A percentile compares a stretch with the other conserved stretches of the same genome.
Evolutionary conservation across 495 filamentous ascomycete species (phyloP).

Genomic region (Podospora didyma): DNA sequence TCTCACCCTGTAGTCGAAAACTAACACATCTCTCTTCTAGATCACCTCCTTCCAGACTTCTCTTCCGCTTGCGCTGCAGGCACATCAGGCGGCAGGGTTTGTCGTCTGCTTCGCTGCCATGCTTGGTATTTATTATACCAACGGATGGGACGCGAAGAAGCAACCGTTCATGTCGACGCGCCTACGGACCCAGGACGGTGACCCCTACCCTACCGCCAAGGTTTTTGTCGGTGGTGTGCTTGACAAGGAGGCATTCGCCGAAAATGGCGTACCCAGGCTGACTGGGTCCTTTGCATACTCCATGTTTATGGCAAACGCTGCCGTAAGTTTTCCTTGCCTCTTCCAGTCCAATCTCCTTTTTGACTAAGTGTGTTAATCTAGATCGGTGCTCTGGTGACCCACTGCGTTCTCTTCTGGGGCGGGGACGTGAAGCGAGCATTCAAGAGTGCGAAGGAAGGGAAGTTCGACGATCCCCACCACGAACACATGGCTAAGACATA

Average conservation of each 20-base stretch:
- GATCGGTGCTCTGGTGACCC: constrained; percentile 18
- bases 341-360: too few relatives aligned
- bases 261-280: constrained; percentile 39
- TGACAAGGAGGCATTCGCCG: constrained; percentile 14
- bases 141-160: constrained; percentile 42
- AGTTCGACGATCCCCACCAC: constrained; percentile 19
- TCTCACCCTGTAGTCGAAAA: constrained; percentile 27
- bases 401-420: constrained; percentile 23
- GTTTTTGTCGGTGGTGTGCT: constrained; percentile 37
- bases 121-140: constrained; percentile 44
- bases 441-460: constrained; percentile 13
- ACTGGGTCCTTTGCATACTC: constrained; percentile 39
- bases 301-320: constrained; percentile 42
- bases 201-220: constrained; percentile 42
- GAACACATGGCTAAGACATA: constrained; percentile 39
- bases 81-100: constrained; percentile 31
- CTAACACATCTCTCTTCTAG: constrained; percentile 10
- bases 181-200: constrained; percentile 31
- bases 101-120: constrained; percentile 39
- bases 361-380: not conserved
- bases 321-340: constrained; percentile 29
- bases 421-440: constrained; percentile 12
- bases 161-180: constrained; percentile 50
- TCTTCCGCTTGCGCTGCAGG: constrained; percentile 16
- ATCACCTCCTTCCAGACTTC: constrained; percentile 35